Percentiles rank a stretch among this genome's conserved stretches.
Evolutionary conservation across 805 yeast species (phyloP).

Genomic region (Millerago galiae): DNA sequence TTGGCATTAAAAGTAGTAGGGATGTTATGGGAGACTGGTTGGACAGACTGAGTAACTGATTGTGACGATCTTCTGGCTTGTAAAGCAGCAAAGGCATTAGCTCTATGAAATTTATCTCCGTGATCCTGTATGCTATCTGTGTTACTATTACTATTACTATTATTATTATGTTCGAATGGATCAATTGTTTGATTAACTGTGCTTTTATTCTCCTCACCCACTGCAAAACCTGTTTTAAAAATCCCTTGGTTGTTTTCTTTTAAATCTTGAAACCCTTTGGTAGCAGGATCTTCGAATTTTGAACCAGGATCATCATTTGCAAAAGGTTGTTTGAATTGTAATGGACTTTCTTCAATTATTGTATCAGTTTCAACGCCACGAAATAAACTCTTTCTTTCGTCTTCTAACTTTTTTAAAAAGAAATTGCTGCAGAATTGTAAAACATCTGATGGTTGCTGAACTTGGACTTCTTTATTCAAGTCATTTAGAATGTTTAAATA

Average conservation of each 20-base stretch:
- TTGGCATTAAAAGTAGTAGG: constrained; percentile 66
- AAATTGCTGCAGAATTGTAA: constrained; percentile 72
- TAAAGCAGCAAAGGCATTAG: constrained; percentile 7
- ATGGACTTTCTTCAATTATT: neutral
- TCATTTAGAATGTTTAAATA: constrained; percentile 51
- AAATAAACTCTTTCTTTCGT: constrained; percentile 50
- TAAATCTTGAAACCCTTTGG: constrained; percentile 8
- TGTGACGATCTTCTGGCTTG: constrained; percentile 15
- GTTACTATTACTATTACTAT: neutral
- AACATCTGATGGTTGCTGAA: constrained; percentile 57
- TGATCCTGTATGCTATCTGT: neutral
- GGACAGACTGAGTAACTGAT: constrained; percentile 10
- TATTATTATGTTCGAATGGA: constrained; percentile 8
- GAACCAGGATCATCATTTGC: constrained; percentile 60
- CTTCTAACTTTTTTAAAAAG: constrained; percentile 55
- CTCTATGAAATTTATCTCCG: constrained; percentile 1
- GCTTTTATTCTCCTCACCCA: constrained; percentile 17
- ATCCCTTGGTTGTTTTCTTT: constrained; percentile 10
- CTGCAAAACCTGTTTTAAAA: constrained; percentile 21
- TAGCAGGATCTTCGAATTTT: constrained; percentile 27
- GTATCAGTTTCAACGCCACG: constrained; percentile 25
- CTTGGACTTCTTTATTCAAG: constrained; percentile 51
- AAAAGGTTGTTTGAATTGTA: constrained; percentile 39
- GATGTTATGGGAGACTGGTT: constrained; percentile 26
- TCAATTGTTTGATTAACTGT: constrained; percentile 15